Base-by-base conservation (phyloP, 345 rosid species). In the Acer yangbiense region DNA sequence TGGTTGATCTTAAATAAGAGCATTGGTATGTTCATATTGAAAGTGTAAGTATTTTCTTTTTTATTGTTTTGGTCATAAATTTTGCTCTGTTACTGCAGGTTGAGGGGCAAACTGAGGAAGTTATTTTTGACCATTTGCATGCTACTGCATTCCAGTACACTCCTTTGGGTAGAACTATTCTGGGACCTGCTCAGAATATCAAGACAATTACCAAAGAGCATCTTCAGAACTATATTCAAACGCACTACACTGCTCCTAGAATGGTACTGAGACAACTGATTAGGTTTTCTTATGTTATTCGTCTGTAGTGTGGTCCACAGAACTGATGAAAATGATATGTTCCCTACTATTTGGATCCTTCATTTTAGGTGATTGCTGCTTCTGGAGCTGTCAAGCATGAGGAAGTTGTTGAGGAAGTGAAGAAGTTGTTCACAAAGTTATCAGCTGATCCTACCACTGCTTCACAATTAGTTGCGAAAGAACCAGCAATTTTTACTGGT, bases 311-410 rank as follows among this genome's bases (percentile, higher is more conserved):
- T 65, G 39, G 29, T 23, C 64, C 9, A 3, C 25, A 27, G 20
- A 60, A 65, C 43, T 77, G 54, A 48, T 32, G 35, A 64, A 16
- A 14, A 20, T 14, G 5, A 23, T 74, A 32, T 71, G 61, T 62
- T 39, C 25, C 44, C 6, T 75, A 50, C 21, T 13, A 43, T 43
- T 46, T 72, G 46, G 69, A 73, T 12, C 78, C 76, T 77, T 57
- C 43, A 32, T 78, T 82, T 75, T 84, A 97, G 99, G 95, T 97
- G 43, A 89, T 97, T 80, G 87, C 92, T 79, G 98, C 98, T 82
- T 85, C 98, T 74, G 99, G 99, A 82, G 99, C 98, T 83, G 98
- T 94, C 74, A 97, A 93, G 85, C 99, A 97, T 69, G 99, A 97
- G 79, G 98, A 97, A 67, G 63, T 97, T 83, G 98, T 97, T 83